Evolutionary conservation across 129 eudicot genomes (phyloP), one percentile per base, ranked within the genome.

Genomic region (Kitagawia praeruptora): DNA sequence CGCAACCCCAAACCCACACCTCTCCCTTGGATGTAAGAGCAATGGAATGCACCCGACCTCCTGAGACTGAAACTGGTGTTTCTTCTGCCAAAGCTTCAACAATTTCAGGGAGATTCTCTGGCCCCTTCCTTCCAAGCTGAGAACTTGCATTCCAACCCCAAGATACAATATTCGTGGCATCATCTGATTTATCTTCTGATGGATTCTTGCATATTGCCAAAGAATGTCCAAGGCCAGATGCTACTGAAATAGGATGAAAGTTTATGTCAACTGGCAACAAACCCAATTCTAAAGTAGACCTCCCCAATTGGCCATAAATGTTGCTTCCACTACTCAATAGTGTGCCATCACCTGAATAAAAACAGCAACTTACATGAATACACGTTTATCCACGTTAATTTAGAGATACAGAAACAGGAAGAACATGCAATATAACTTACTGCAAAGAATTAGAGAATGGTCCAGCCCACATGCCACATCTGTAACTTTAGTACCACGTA

Each of bases 131-230:
- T 39, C 99, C 99, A n/a, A 95, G 95, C 82, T 95, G 99, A 78
- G 82, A 84, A 81, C 79, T 87, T 69, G 80, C 86, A 53, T 91
- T 93, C 99, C 98, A 92, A 61, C 99, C 99, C 99, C 99, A 96
- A 82, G 99, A 92, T 56, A 83, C 81, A 31, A 92, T 71, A 37
- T 84, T 80, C 8, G 80, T 73, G 76, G 74, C 80, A 31, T 77
- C 83, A 70, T 53, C 81, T 11, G 80, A 74, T 8, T 70, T 82
- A 1, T 84, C 85, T 51, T 85, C 76, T 12, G 84, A 75, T 46
- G 70, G 75, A 74, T 75, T 79, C 42, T 80, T 79, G 84, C 96
- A 92, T 74, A 96, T 85, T 10, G 97, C 98, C 75, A 96, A 44
- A 58, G 93, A 96, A 79, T 96, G 99, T 13, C 99, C 99, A 4